These are phyloP conservation scores for Psilocybe subaeruginosa DNA, from an alignment of 768 basidiomycete species.

Conservation along the genomic window DNA sequence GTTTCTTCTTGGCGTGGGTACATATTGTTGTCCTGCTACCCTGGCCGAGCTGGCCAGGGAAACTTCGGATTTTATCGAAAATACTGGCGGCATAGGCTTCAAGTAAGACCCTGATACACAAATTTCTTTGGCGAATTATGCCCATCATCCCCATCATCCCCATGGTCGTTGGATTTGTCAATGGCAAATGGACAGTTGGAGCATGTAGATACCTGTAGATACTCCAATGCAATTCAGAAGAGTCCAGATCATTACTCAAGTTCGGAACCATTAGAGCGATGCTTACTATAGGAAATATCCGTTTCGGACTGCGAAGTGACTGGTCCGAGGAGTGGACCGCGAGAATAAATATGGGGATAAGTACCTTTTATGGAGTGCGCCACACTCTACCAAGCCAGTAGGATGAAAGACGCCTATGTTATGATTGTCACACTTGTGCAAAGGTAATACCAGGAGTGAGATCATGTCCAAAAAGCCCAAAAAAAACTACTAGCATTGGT, in stretches of 20 bases:
- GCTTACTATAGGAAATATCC: too few relatives aligned
- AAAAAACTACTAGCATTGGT: too few relatives aligned
- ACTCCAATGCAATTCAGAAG: too few relatives aligned
- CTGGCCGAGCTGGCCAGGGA: too few relatives aligned
- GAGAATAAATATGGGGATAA: neutral
- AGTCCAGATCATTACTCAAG: neutral
- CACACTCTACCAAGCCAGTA: neutral
- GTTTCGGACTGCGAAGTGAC: neutral
- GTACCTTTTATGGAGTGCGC: neutral
- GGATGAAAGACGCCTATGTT: neutral
- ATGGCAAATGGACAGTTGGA: neutral
- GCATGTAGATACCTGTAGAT: neutral
- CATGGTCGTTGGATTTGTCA: neutral
- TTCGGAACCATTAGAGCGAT: neutral
- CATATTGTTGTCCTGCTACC: neutral
- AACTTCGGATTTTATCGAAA: too few relatives aligned
- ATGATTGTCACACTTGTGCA: neutral
- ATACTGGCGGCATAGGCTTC: too few relatives aligned
- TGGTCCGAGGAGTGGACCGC: neutral
- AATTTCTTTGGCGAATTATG: too few relatives aligned
- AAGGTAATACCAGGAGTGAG: too few relatives aligned
- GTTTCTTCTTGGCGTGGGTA: neutral
- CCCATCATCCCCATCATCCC: too few relatives aligned
- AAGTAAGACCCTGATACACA: too few relatives aligned
- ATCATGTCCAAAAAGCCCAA: too few relatives aligned